A percentile compares a stretch with the other conserved stretches of the same genome.
Conservation (phyloP, 1,139 yeast genomes). For the Debaryomyces sp. region DNA sequence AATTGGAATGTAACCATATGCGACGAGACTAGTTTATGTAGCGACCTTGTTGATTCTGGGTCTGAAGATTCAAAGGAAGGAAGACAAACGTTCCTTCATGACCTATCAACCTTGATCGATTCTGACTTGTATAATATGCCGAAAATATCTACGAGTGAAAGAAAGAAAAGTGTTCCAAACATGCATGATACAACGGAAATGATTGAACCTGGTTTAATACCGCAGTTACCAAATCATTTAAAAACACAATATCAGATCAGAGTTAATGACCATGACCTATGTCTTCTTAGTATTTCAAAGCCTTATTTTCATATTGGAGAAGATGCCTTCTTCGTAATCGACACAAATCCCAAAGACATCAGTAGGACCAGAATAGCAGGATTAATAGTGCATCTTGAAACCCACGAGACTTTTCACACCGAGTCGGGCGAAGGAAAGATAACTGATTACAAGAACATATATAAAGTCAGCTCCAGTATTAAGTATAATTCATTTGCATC, state of each 20-base stretch:
- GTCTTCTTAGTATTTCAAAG: slow-evolving; percentile 39
- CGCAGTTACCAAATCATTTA: slow-evolving; percentile 35
- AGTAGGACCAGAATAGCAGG: slow-evolving; percentile 35
- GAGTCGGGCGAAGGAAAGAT: slow-evolving; percentile 13
- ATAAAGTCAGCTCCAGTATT: slow-evolving; percentile 40
- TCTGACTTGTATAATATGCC: slow-evolving; percentile 41
- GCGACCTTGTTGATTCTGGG: not conserved
- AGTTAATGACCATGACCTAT: slow-evolving; percentile 36
- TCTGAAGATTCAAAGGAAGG: slow-evolving; percentile 13
- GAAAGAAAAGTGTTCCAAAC: slow-evolving; percentile 30
- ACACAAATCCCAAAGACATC: slow-evolving; percentile 21
- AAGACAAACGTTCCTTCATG: slow-evolving; percentile 31
- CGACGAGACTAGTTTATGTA: not conserved
- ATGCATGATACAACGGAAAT: slow-evolving; percentile 18
- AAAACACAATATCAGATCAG: slow-evolving; percentile 43
- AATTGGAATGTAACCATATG: slow-evolving; percentile 29
- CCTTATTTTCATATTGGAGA: slow-evolving; percentile 55
- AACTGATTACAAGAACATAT: slow-evolving; percentile 28
- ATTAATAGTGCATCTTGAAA: slow-evolving; percentile 38
- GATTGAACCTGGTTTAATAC: slow-evolving; percentile 17
- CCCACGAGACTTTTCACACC: slow-evolving; percentile 40
- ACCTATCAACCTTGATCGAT: slow-evolving; percentile 34
- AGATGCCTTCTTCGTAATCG: slow-evolving; percentile 43
- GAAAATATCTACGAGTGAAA: slow-evolving; percentile 32
- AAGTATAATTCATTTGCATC: slow-evolving; percentile 40